These are phyloP conservation scores for Primulina tabacum DNA, from an alignment of 257 asterid species.

Conservation along the genomic window DNA sequence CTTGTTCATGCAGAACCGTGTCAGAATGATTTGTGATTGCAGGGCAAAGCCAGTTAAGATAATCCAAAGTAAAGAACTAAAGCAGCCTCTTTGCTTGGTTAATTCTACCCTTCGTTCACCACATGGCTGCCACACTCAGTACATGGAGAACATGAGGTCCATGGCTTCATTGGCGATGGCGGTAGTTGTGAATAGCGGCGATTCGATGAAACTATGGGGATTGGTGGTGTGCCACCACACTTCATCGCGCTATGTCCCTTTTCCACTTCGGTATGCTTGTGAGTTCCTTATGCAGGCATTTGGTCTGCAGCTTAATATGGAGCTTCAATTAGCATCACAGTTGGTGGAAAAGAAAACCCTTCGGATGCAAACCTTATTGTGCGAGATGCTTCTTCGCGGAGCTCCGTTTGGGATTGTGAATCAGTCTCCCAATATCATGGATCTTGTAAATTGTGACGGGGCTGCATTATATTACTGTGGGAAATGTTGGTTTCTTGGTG, in stretches of 20 bases:
- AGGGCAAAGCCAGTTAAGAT: slow-evolving; percentile 43
- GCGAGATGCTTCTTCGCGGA: slow-evolving; percentile 61
- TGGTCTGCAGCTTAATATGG: slow-evolving; percentile 49
- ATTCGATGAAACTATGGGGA: slow-evolving; percentile 58
- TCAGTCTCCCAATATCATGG: slow-evolving; percentile 60
- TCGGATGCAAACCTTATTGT: slow-evolving; percentile 47
- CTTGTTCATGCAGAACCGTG: slow-evolving; percentile 54
- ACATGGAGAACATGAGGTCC: slow-evolving; percentile 63
- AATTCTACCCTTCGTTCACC: slow-evolving; percentile 63
- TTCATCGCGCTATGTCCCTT: slow-evolving; percentile 45
- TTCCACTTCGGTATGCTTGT: slow-evolving; percentile 55
- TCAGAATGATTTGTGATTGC: slow-evolving; percentile 57
- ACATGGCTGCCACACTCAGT: slow-evolving; percentile 49
- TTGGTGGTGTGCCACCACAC: slow-evolving; percentile 67
- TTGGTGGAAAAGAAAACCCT: slow-evolving; percentile 53
- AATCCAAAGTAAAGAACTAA: slow-evolving; percentile 45
- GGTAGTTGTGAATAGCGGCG: slow-evolving; percentile 31
- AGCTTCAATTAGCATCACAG: slow-evolving; percentile 52
- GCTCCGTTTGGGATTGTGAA: slow-evolving; percentile 51
- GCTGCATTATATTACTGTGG: slow-evolving; percentile 51
- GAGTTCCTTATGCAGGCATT: slow-evolving; percentile 62
- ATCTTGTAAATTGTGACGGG: slow-evolving; percentile 72
- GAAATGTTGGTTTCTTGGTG: slow-evolving; percentile 60
- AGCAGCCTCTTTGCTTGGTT: slow-evolving; percentile 53
- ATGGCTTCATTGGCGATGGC: slow-evolving; percentile 61